Base-by-base conservation (phyloP, 2,329 filamentous ascomycete genomes). In the Simplicillium sp. region DNA sequence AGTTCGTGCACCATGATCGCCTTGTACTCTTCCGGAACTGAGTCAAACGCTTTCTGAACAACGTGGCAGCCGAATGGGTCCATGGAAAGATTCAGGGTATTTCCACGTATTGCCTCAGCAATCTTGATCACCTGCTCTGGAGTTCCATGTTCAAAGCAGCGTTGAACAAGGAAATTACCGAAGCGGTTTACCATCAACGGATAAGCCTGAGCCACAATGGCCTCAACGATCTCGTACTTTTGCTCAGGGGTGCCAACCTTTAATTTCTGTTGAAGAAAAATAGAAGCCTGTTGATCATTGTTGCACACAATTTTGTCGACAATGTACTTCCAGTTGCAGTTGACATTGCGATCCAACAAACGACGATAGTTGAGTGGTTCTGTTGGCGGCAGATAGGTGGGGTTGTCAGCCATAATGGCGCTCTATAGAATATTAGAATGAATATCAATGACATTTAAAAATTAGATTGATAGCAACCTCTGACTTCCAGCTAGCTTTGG, bases 271-370 rank as follows among this genome's bases (percentile, higher is more conserved):
- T 98, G 92, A 35, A 98, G 71, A 65, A 98, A 98, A 54, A 98
- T 97, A 2, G 92, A 98, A 9, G 94, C 92, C 64, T 98, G 92
- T 63, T 98, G 92, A 57, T 98, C 92, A 61, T 98, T 97, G 68
- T 89, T 96, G 76, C 87, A 94, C 50, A 98, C 89, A 58, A 98
- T 98, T 71, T 97, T 97, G 68, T 98, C 90, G 41, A 98, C 92
- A 52, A 98, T 96, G 60, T 95, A 96, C 66, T 92, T 94, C 92
- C 90, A 98, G 67, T 98, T 94, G 66, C 90, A 97, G 55, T 86
- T 94, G 62, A 94, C 87, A 58, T 90, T 95, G 56, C 89, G 88
- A 57, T 98, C 92, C 36, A 97, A 78, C 32, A 98, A 75, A 42
- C 89, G 88, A 45, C 92, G 88, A 56, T 97, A 98, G 64, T 98